Base-by-base conservation (phyloP, 2,329 filamentous ascomycete genomes). In the Nigrospora sphaerica region DNA sequence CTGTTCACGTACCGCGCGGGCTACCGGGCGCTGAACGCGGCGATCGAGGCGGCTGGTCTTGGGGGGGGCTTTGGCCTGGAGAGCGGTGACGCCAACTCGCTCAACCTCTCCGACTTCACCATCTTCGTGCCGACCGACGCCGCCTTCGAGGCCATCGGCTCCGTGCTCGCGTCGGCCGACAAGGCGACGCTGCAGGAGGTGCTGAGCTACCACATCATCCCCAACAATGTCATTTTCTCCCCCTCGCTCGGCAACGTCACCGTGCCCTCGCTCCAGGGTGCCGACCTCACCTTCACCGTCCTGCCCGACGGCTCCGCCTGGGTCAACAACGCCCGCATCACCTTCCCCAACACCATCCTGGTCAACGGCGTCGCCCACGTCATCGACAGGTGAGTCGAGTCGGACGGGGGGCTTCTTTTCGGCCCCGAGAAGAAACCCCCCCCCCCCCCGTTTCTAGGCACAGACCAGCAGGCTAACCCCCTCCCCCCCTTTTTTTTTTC, bases 341-440 rank as follows among this genome's bases (percentile, higher is more conserved):
- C 61, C 2, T 54, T 56, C 6, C 53, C 62, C 18, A 62, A 66
- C 45, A 48, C 52, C 12, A 56, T 66, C 14, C 40, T 63, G 2
- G 56, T 50, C 38, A 66, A 65, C 32, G 62, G 63, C 34, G 54
- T 66, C 11, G 62, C 58, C 9, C 63, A 66, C 34, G 52, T 32
- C 2, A 58, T 65, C 40, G 62, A 65, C 32, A 51, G 51, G 60
- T 62, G 32, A 47, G 54, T 46, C 10, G 32, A 4, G 1, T n/a
- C n/a, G n/a, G n/a, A n/a, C n/a, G n/a, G 23, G 10, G 4, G 7
- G 4, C 7, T 28, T 28, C 23, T 10, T 43, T 6, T n/a, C n/a
- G n/a, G 23, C 4, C 7, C 19, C 19, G 19, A 23, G 19, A 23
- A 23, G 7, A 23, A 4, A 4, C 19, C 19, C 19, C 19, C 19